Evolutionary conservation across 345 rosid genomes (phyloP).

Genomic region (Aquilaria yunnanensis): DNA sequence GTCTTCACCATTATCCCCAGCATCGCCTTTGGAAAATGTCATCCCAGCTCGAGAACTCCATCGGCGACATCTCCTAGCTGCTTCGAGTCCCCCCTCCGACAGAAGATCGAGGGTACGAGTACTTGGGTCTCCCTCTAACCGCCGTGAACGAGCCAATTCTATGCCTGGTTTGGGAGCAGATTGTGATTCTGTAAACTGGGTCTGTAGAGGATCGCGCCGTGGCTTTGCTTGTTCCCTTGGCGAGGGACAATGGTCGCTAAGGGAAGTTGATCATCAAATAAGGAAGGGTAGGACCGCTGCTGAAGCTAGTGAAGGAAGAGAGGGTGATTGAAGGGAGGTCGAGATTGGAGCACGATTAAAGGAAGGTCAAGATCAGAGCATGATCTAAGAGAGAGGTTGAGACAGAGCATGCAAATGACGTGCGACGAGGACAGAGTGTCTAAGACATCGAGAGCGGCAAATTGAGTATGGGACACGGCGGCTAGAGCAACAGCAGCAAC

Average conservation of each 20-base stretch:
- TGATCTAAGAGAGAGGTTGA: too few species aligned
- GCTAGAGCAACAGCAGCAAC: too few species aligned
- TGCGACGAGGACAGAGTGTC: too few species aligned
- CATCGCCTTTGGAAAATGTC: conserved; percentile 74
- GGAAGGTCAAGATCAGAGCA: too few species aligned
- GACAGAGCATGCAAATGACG: too few species aligned
- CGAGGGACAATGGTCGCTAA: conserved; percentile 75
- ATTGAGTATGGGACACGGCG: too few species aligned
- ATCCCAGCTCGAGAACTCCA: conserved; percentile 74
- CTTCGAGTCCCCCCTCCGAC: conserved; percentile 80
- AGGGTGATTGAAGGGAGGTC: background rate
- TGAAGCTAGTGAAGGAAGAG: conserved; percentile 78
- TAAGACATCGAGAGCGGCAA: too few species aligned
- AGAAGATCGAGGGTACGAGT: conserved; percentile 58
- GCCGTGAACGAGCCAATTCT: conserved; percentile 94
- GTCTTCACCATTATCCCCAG: conserved; percentile 79
- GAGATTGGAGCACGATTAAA: too few species aligned
- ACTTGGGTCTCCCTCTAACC: conserved; percentile 86
- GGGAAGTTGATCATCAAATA: conserved; percentile 85
- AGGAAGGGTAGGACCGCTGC: conserved; percentile 72
- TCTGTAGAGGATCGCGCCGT: conserved; percentile 64
- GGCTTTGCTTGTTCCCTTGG: conserved; percentile 73
- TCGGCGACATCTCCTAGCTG: conserved; percentile 94
- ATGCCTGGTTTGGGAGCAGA: conserved; percentile 87
- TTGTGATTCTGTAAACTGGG: conserved; percentile 70